Evolutionary conservation across 2,329 filamentous ascomycete species (phyloP).

Genomic region (Trichoderma atroviride): DNA sequence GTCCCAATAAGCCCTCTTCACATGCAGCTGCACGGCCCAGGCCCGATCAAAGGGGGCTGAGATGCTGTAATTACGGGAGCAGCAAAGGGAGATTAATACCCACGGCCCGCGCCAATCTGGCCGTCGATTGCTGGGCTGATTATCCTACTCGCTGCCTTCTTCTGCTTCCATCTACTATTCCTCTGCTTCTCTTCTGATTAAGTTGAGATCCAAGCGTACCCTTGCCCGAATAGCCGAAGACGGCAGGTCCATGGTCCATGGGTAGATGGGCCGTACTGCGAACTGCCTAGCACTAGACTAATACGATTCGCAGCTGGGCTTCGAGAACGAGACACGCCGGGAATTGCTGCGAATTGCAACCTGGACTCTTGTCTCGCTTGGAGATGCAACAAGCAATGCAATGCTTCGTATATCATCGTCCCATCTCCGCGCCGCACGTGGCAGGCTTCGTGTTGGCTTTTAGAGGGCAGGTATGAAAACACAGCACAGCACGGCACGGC

Average conservation of each 20-base stretch:
- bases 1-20: not conserved
- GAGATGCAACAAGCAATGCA: not conserved
- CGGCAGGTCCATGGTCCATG: not conserved
- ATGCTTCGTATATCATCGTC: not conserved
- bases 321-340: conserved; percentile 11
- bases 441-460: conserved; percentile 1
- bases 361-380: not conserved
- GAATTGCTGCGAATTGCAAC: not conserved
- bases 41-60: conserved; percentile 12
- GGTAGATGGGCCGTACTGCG: not conserved
- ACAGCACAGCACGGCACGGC: too few relatives aligned
- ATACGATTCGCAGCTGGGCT: not conserved
- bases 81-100: conserved; percentile 2
- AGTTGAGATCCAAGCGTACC: conserved; percentile 20
- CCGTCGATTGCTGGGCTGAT: not conserved
- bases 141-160: not conserved
- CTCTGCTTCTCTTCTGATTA: not conserved
- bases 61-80: not conserved
- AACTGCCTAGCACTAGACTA: not conserved
- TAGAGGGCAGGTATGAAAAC: not conserved
- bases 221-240: not conserved
- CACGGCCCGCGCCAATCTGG: conserved; percentile 19
- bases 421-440: not conserved
- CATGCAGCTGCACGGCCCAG: not conserved
- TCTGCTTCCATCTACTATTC: not conserved